Base-by-base conservation (phyloP, 345 rosid genomes). In the Eucalyptus cloeziana region DNA sequence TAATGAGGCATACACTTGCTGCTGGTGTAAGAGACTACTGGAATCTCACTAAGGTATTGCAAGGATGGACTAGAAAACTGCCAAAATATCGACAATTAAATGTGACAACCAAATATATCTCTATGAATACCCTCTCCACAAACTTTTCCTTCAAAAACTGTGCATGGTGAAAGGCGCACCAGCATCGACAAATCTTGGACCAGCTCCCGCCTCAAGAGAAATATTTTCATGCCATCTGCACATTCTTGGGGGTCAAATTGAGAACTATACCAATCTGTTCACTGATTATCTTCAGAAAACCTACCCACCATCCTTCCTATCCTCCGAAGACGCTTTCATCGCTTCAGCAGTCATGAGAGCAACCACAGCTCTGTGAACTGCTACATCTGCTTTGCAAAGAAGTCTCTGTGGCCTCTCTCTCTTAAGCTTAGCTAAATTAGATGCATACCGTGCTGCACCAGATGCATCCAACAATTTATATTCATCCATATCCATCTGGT, bases 271-370 rank as follows among this genome's bases (percentile, higher is more conserved):
- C 83, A 87, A 52, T 81, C 88, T 67, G 86, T 88, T 86, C 62
- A 30, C 89, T 88, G 67, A 62, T 85, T 76, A 43, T 87, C 83
- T 76, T 76, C 83, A 76, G 14, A 76, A 0, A 21, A 76, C 86
- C 93, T 92, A 92, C 80, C 92, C 95, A 83, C 91, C 93, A 88
- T 89, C 91, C 87, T 90, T 92, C 76, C 87, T 86, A 88, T 95
- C 94, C 91, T 89, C 92, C 37, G 92, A 94, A 87, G 96, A 91
- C 89, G 93, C 95, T 92, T 91, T 96, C 33, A 95, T 92, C 27
- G 99, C 98, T 89, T 98, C 99, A 37, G 99, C 99, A 91, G 94
- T 95, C 95, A 94, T 94, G 89, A 96, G 94, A 88, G 98, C 96
- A 91, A 92, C 95, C 91, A 95, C 96, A 87, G 99, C 99, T 93